These are phyloP conservation scores for Blepharisma stoltei DNA, from an alignment of 73 alveolate species.

Conservation along the genomic window DNA sequence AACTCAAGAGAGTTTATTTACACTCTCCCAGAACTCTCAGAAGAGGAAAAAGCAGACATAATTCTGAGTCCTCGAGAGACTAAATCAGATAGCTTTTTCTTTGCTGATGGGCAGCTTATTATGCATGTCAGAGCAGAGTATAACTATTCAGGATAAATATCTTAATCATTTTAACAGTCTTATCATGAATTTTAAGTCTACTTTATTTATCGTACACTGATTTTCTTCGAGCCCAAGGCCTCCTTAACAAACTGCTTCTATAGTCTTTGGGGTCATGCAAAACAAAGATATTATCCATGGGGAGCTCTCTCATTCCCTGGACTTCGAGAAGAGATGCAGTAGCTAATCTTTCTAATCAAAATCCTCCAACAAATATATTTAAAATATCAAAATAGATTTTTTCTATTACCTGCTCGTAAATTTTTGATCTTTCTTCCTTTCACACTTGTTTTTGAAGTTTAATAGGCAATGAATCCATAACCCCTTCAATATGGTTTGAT, in stretches of 20 bases:
- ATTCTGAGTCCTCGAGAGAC: constrained; percentile 79
- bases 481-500: too few species aligned
- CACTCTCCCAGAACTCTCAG: constrained; percentile 71
- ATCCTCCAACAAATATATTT: constrained; percentile 18
- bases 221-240: too few species aligned
- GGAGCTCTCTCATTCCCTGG: constrained; percentile 36
- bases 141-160: constrained; percentile 49
- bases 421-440: neutral
- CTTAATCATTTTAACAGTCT: too few species aligned
- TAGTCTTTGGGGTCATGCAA: constrained; percentile 28
- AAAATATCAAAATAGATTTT: constrained; percentile 31
- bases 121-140: constrained; percentile 87
- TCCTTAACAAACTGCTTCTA: too few species aligned
- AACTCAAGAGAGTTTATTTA: constrained; percentile 87
- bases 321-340: constrained; percentile 32
- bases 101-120: constrained; percentile 76
- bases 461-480: too few species aligned
- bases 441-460: constrained; percentile 26
- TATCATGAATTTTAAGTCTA: too few species aligned
- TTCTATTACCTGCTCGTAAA: neutral
- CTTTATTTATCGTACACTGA: too few species aligned
- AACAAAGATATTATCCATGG: constrained; percentile 40
- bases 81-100: constrained; percentile 80
- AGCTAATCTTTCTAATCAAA: constrained; percentile 35
- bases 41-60: constrained; percentile 73